Evolutionary conservation across 805 yeast species (phyloP).

Genomic region (Citeromyces matritensis): DNA sequence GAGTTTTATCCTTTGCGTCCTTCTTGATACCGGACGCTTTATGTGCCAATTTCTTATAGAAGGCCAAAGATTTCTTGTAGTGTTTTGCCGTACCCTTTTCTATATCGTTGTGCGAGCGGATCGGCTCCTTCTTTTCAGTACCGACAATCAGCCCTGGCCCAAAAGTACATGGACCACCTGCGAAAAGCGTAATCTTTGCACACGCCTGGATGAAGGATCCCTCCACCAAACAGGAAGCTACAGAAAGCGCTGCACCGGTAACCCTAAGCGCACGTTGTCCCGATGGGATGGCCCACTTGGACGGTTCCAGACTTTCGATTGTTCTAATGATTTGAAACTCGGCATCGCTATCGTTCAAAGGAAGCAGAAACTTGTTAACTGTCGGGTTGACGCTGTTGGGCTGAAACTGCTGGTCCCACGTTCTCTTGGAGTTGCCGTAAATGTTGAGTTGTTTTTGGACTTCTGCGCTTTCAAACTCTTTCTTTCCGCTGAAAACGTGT

Average conservation of each 20-base stretch:
- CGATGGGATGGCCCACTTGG: constrained; percentile 69
- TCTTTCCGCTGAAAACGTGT: constrained; percentile 78
- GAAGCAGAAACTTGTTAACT: constrained; percentile 18
- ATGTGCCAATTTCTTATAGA: constrained; percentile 59
- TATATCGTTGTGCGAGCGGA: constrained; percentile 93
- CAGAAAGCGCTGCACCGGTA: constrained; percentile 83
- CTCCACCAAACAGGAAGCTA: constrained; percentile 73
- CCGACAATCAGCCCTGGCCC: constrained; percentile 93
- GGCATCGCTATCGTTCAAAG: constrained; percentile 24
- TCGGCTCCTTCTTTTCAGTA: constrained; percentile 83
- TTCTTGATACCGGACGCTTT: constrained; percentile 41
- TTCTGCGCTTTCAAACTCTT: constrained; percentile 42
- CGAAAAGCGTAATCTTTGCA: constrained; percentile 76
- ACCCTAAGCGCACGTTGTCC: constrained; percentile 81
- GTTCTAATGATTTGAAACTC: constrained; percentile 74
- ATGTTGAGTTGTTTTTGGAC: constrained; percentile 21
- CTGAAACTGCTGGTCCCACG: constrained; percentile 25
- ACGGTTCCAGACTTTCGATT: constrained; percentile 52
- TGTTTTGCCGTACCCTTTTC: constrained; percentile 85
- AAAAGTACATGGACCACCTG: constrained; percentile 92
- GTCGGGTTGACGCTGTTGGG: constrained; percentile 12
- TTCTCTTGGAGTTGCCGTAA: constrained; percentile 16
- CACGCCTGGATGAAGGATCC: constrained; percentile 76
- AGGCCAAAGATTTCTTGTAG: constrained; percentile 73
- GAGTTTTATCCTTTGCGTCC: constrained; percentile 18